Conservation (phyloP, 257 asterid species). For the Solanum rostratum region DNA sequence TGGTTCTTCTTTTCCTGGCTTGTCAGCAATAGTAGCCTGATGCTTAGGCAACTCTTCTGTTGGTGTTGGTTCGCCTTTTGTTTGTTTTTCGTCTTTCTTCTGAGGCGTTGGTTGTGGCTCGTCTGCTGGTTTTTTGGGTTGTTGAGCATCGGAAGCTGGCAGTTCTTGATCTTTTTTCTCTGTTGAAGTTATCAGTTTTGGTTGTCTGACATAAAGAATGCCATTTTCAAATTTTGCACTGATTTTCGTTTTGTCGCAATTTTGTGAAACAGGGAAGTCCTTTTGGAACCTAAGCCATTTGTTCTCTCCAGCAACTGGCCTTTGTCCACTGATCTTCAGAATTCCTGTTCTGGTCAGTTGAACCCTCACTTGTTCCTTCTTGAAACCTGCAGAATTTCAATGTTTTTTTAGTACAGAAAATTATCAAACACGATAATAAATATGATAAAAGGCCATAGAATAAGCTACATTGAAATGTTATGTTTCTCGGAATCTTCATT, state of each 20-base stretch:
- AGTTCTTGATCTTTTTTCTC: conserved; percentile 4
- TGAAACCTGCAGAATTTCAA: conserved; percentile 32
- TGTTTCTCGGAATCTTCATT: not conserved
- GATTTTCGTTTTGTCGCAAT: conserved; percentile 39
- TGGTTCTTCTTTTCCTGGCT: not conserved
- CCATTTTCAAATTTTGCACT: conserved; percentile 56
- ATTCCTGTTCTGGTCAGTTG: conserved; percentile 26
- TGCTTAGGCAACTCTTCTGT: conserved; percentile 3
- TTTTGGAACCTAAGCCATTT: conserved; percentile 35
- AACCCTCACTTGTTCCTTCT: conserved; percentile 46
- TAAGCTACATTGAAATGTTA: not conserved
- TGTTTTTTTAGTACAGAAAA: not conserved
- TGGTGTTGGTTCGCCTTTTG: not conserved
- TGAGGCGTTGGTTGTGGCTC: not conserved
- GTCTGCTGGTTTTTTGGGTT: not conserved
- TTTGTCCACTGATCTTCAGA: conserved; percentile 48
- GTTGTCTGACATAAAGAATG: conserved; percentile 32
- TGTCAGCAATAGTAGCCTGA: not conserved
- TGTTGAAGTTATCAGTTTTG: conserved; percentile 36
- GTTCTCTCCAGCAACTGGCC: conserved; percentile 15
- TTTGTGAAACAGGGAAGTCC: conserved; percentile 34
- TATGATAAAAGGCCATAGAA: not conserved
- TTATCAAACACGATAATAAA: not conserved
- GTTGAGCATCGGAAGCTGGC: conserved; percentile 9
- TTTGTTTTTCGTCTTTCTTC: not conserved